Evolutionary conservation across 345 rosid genomes (phyloP).

Genomic region (Kandelia obovata): DNA sequence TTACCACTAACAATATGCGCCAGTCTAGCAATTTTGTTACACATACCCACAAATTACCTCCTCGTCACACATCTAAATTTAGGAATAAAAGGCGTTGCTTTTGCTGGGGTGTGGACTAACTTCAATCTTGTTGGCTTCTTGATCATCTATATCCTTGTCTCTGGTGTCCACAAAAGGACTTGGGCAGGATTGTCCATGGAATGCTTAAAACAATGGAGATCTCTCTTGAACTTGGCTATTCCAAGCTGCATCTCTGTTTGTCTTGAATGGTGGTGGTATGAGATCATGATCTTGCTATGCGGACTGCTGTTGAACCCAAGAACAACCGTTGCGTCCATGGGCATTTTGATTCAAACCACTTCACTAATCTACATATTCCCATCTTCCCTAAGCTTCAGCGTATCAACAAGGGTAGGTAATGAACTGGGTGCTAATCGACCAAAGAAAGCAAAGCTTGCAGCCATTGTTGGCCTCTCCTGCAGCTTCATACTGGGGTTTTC

Average conservation of each 20-base stretch:
- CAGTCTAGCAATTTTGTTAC: conserved; percentile 15
- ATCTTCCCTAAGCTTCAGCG: conserved; percentile 69
- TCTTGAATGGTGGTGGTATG: conserved; percentile 99
- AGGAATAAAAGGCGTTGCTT: conserved; percentile 71
- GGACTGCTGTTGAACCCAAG: conserved; percentile 64
- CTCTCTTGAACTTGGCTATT: conserved; percentile 50
- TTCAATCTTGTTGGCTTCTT: conserved; percentile 56
- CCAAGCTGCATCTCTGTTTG: conserved; percentile 92
- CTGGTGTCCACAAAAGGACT: conserved; percentile 43
- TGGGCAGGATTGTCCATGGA: conserved; percentile 61
- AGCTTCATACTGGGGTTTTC: conserved; percentile 57
- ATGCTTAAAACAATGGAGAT: conserved; percentile 55
- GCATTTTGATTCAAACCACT: conserved; percentile 83
- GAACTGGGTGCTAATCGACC: conserved; percentile 69
- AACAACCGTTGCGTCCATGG: conserved; percentile 87
- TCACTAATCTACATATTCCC: conserved; percentile 83
- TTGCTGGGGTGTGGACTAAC: conserved; percentile 67
- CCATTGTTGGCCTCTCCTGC: conserved; percentile 46
- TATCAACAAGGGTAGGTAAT: conserved; percentile 78
- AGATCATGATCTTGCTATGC: conserved; percentile 78
- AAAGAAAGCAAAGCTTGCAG: conserved; percentile 53
- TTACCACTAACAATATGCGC: conserved; percentile 23
- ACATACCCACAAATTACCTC: conserved; percentile 30
- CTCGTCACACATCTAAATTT: conserved; percentile 48
- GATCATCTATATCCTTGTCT: conserved; percentile 49